These are phyloP conservation scores for Thermothelomyces thermophilus DNA, from an alignment of 2,329 filamentous ascomycete genomes.

Conservation along the genomic window DNA sequence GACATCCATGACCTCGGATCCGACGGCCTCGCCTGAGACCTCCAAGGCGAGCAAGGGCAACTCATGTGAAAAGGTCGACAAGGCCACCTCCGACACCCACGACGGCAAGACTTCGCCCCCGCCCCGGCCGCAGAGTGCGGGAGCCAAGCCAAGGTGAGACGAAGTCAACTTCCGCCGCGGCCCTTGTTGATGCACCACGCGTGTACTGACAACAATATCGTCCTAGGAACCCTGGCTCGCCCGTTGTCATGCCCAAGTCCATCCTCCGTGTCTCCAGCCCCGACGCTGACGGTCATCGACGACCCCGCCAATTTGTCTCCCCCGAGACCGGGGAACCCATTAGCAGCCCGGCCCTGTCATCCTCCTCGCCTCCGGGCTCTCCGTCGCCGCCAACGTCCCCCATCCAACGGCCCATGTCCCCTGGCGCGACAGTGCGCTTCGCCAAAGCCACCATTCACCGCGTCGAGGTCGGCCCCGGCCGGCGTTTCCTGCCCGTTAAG, in stretches of 20 bases:
- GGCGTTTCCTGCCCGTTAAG: conserved; percentile 24
- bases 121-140: background rate
- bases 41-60: conserved; percentile 18
- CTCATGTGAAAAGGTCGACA: conserved; percentile 21
- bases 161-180: too few relatives aligned
- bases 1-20: conserved; percentile 17
- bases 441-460: conserved; percentile 25
- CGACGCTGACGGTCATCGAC: conserved; percentile 20
- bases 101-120: conserved; percentile 12
- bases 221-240: conserved; percentile 5
- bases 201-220: too few relatives aligned
- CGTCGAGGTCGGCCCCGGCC: conserved; percentile 24
- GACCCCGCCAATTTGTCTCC: conserved; percentile 15
- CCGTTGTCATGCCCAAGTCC: conserved; percentile 19
- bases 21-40: conserved; percentile 12
- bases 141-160: conserved; percentile 16
- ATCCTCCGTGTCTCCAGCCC: conserved; percentile 25
- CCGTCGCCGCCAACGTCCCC: conserved; percentile 11
- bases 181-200: too few relatives aligned
- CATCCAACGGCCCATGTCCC: conserved; percentile 17
- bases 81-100: conserved; percentile 5
- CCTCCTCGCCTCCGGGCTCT: background rate
- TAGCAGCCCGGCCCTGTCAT: conserved; percentile 1
- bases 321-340: conserved; percentile 9
- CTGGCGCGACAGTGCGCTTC: conserved; percentile 24